phyloP scores from a whole-genome alignment of 192 early-diverging fungal genomes.

The Spinellus fusiger region DNA sequence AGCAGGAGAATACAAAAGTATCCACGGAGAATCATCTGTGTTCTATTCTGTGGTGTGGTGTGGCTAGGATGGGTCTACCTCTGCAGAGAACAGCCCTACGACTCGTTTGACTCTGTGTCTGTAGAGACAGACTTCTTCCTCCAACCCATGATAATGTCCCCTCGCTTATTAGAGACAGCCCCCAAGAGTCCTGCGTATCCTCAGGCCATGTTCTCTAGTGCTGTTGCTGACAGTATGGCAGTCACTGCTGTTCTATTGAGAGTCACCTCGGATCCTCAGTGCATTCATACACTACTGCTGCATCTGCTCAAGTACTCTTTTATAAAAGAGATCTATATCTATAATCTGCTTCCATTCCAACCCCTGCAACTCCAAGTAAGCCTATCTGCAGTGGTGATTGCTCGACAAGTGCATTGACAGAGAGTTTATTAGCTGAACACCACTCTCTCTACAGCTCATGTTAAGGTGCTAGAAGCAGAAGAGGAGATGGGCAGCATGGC shows the following conservation, averaged over 20 bases:
- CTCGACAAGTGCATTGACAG: too few relatives aligned
- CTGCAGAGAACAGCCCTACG: too few relatives aligned
- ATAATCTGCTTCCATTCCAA: slow-evolving; percentile 38
- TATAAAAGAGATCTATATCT: slow-evolving; percentile 48
- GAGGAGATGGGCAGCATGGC: slow-evolving; percentile 49
- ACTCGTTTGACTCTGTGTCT: not conserved
- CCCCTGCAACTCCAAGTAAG: slow-evolving; percentile 5
- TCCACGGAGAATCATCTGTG: too few relatives aligned
- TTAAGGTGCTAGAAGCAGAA: slow-evolving; percentile 34
- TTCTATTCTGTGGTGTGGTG: too few relatives aligned
- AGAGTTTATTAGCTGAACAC: not conserved
- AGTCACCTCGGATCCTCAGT: slow-evolving; percentile 9
- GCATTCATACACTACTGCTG: slow-evolving; percentile 36
- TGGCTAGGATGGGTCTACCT: too few relatives aligned
- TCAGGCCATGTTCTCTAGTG: not conserved
- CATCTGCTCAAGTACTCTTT: slow-evolving; percentile 47
- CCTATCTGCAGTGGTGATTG: too few relatives aligned
- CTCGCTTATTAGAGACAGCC: not conserved
- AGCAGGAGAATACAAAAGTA: too few relatives aligned
- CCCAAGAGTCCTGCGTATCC: not conserved
- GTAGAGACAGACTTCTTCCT: not conserved
- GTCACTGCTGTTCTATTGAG: slow-evolving; percentile 46
- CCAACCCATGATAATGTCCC: not conserved
- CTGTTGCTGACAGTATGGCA: slow-evolving; percentile 17
- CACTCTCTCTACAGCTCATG: slow-evolving; percentile 2